These are phyloP conservation scores for Aspergillus tubingensis DNA, from an alignment of 2,329 filamentous ascomycete species.

Conservation along the genomic window DNA sequence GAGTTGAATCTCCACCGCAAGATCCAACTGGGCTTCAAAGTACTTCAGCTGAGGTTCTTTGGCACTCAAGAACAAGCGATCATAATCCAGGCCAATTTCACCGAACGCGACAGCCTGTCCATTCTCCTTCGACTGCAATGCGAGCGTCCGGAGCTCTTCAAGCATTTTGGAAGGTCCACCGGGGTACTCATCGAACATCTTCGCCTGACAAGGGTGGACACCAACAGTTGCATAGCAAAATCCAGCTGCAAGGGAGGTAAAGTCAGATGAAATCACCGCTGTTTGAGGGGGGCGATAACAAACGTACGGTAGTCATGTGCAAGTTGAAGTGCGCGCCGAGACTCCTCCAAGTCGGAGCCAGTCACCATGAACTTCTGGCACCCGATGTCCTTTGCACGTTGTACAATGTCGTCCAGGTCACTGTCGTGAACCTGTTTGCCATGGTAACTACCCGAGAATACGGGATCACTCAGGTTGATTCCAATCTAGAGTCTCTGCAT, in stretches of 20 bases:
- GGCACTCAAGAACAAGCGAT: slow-evolving; percentile 79
- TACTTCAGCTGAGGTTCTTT: slow-evolving; percentile 79
- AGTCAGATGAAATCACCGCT: slow-evolving; percentile 13
- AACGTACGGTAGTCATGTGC: slow-evolving; percentile 71
- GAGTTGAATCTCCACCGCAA: slow-evolving; percentile 74
- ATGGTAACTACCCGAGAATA: slow-evolving; percentile 83
- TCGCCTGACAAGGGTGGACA: slow-evolving; percentile 87
- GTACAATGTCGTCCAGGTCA: slow-evolving; percentile 65
- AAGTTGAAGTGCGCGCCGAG: slow-evolving; percentile 71
- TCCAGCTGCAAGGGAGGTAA: slow-evolving; percentile 57
- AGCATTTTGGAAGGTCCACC: slow-evolving; percentile 48
- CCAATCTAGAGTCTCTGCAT: slow-evolving; percentile 61
- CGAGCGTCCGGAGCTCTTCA: slow-evolving; percentile 65
- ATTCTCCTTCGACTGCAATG: slow-evolving; percentile 58
- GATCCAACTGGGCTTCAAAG: slow-evolving; percentile 78
- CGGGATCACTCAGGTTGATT: slow-evolving; percentile 92
- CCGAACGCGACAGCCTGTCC: slow-evolving; percentile 78
- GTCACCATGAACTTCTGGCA: slow-evolving; percentile 92
- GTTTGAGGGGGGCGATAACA: slow-evolving; percentile 12
- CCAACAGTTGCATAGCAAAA: slow-evolving; percentile 88
- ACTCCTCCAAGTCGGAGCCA: slow-evolving; percentile 81
- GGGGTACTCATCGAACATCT: slow-evolving; percentile 68
- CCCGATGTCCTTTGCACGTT: slow-evolving; percentile 73
- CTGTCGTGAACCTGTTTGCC: slow-evolving; percentile 64
- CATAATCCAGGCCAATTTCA: slow-evolving; percentile 95